phyloP scores from a whole-genome alignment of 345 rosid species.

The Turnera subulata region DNA sequence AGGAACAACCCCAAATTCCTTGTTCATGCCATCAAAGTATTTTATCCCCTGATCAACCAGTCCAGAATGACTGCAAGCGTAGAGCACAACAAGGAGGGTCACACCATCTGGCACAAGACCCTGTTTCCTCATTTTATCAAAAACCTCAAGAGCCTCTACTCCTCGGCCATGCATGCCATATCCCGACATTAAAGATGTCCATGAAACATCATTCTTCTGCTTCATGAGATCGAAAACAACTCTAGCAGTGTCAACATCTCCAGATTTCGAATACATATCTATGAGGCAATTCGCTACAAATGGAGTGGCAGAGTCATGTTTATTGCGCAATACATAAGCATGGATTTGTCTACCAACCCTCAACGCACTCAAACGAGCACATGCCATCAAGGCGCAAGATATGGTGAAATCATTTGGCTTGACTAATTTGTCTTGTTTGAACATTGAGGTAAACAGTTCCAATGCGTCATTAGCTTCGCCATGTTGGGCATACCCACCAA shows the following conservation, averaged over 20 bases:
- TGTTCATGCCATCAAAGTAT: constrained; percentile 51
- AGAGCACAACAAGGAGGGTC: constrained; percentile 67
- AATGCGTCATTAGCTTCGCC: constrained; percentile 77
- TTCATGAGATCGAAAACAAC: constrained; percentile 55
- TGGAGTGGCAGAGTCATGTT: constrained; percentile 24
- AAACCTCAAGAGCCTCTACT: constrained; percentile 52
- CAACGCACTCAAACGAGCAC: constrained; percentile 66
- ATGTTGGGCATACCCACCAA: constrained; percentile 82
- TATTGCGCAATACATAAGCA: constrained; percentile 56
- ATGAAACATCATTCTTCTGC: constrained; percentile 61
- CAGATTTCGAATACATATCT: constrained; percentile 84
- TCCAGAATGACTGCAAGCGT: constrained; percentile 91
- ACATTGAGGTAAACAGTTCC: constrained; percentile 55
- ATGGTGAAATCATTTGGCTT: constrained; percentile 77
- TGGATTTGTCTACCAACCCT: constrained; percentile 72
- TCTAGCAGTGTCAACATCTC: constrained; percentile 52
- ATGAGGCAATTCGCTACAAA: constrained; percentile 69
- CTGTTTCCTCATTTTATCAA: constrained; percentile 50
- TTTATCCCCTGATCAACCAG: constrained; percentile 67
- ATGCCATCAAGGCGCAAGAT: constrained; percentile 76
- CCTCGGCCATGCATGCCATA: constrained; percentile 89
- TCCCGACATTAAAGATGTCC: constrained; percentile 79
- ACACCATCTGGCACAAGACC: constrained; percentile 61
- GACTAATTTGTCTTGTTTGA: constrained; percentile 33
- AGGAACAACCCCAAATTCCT: constrained; percentile 49